These are phyloP conservation scores for Prunus salicina DNA, from an alignment of 306 rosid genomes.

Conservation along the genomic window DNA sequence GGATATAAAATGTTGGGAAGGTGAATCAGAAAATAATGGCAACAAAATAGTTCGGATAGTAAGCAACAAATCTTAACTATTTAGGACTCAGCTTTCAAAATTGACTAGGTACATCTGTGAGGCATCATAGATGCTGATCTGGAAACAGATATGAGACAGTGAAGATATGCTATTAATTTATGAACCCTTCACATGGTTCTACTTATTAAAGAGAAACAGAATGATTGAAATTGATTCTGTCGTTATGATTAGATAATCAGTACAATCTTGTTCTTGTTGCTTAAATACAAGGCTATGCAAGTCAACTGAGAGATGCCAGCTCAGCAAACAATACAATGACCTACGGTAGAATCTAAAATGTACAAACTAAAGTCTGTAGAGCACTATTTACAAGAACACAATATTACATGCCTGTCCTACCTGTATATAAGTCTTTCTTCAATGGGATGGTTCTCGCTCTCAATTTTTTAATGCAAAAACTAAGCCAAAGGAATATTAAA, in stretches of 20 bases:
- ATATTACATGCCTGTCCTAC: not conserved
- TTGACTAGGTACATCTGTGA: not conserved
- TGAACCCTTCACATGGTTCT: not conserved
- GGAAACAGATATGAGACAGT: not conserved
- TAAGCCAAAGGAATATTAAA: not conserved
- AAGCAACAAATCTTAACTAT: not conserved
- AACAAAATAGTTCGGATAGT: not conserved
- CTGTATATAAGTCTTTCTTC: not conserved
- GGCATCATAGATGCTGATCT: not conserved
- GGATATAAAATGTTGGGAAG: not conserved
- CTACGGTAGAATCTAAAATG: constrained; percentile 4
- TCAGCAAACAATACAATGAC: not conserved
- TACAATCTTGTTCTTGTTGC: too few relatives aligned
- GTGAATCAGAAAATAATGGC: not conserved
- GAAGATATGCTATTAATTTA: not conserved
- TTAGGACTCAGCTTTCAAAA: constrained; percentile 1
- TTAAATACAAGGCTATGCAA: too few relatives aligned
- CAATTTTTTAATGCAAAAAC: not conserved
- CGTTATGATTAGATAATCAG: too few relatives aligned
- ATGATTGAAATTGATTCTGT: not conserved
- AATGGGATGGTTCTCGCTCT: not conserved
- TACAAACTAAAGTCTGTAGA: not conserved
- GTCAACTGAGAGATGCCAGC: too few relatives aligned
- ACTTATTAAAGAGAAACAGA: not conserved
- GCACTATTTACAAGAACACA: not conserved